Evolutionary conservation across 1,284 basidiomycete genomes (phyloP).

Genomic region (Bjerkandera adusta): DNA sequence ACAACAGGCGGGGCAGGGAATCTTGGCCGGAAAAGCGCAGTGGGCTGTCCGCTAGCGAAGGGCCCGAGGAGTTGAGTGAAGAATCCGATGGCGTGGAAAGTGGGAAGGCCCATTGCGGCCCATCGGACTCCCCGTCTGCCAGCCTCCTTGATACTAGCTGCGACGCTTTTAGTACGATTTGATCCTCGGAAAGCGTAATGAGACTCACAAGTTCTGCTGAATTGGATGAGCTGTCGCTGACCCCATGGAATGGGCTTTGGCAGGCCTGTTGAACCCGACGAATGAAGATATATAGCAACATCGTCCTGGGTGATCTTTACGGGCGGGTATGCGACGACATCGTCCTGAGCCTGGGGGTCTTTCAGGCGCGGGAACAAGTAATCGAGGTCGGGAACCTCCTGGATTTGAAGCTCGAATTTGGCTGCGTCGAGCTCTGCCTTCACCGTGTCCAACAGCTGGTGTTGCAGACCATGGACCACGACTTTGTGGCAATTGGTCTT

Average conservation of each 20-base stretch:
- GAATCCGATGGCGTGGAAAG: conserved; percentile 20
- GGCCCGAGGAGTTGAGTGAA: conserved; percentile 12
- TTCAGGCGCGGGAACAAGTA: conserved; percentile 9
- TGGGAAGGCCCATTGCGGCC: conserved; percentile 15
- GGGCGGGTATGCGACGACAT: conserved; percentile 9
- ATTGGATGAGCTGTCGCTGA: conserved; percentile 11
- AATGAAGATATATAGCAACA: conserved; percentile 10
- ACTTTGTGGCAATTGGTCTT: conserved; percentile 14
- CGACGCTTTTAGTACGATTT: not conserved
- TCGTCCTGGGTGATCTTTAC: not conserved
- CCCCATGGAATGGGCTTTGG: conserved; percentile 22
- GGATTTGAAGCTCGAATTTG: conserved; percentile 3
- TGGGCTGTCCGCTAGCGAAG: conserved; percentile 7
- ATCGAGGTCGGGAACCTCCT: conserved; percentile 8
- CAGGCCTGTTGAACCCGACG: conserved; percentile 16
- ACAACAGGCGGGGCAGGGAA: conserved; percentile 14
- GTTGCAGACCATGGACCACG: conserved; percentile 7
- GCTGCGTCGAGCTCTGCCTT: conserved; percentile 4
- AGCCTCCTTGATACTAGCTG: not conserved
- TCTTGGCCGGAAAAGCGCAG: conserved; percentile 14
- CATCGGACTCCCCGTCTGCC: conserved; percentile 4
- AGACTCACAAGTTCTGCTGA: conserved; percentile 7
- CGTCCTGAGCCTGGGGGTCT: not conserved
- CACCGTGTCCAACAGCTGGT: conserved; percentile 2
- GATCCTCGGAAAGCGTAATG: not conserved